A percentile compares a stretch with the other conserved stretches of the same genome.
phyloP scores from a whole-genome alignment of 2,329 filamentous ascomycete genomes.

The Fusarium illudens region DNA sequence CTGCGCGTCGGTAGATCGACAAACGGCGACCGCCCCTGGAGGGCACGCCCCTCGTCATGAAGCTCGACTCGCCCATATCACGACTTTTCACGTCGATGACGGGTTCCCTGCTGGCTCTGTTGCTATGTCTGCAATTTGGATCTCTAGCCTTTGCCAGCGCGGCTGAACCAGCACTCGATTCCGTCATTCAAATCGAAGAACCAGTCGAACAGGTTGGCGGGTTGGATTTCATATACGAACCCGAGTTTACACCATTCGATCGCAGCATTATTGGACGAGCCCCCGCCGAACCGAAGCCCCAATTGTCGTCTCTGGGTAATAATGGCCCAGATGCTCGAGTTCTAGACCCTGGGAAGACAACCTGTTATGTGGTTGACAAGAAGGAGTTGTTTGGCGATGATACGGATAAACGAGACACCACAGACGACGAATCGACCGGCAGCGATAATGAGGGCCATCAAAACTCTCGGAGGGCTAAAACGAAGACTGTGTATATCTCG shows the following conservation, averaged over 20 bases:
- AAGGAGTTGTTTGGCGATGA: slow-evolving; percentile 40
- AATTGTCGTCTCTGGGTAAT: slow-evolving; percentile 64
- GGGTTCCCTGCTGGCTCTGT: slow-evolving; percentile 63
- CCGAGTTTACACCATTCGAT: slow-evolving; percentile 69
- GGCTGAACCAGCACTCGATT: slow-evolving; percentile 52
- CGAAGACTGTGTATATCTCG: slow-evolving; percentile 75
- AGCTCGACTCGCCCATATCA: slow-evolving; percentile 75
- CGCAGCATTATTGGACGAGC: slow-evolving; percentile 69
- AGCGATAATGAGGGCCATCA: slow-evolving; percentile 16
- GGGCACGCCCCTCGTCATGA: slow-evolving; percentile 59
- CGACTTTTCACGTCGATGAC: slow-evolving; percentile 73
- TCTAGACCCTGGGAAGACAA: slow-evolving; percentile 67
- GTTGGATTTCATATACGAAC: slow-evolving; percentile 59
- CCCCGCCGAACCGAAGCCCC: slow-evolving; percentile 50
- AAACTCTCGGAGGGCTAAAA: slow-evolving; percentile 43
- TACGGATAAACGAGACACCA: slow-evolving; percentile 14
- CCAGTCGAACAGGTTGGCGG: slow-evolving; percentile 14
- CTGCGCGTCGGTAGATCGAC: slow-evolving; percentile 19
- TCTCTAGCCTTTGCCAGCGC: slow-evolving; percentile 70
- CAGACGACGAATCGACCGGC: slow-evolving; percentile 23
- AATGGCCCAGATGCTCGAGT: slow-evolving; percentile 70
- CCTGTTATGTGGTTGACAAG: slow-evolving; percentile 52
- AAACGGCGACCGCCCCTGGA: slow-evolving; percentile 47
- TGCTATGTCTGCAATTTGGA: slow-evolving; percentile 67
- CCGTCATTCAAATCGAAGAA: slow-evolving; percentile 22